A percentile compares a stretch with the other conserved stretches of the same genome.
phyloP scores from a whole-genome alignment of 352 stramenopile species.

The Halophytophthora polymorphica region DNA sequence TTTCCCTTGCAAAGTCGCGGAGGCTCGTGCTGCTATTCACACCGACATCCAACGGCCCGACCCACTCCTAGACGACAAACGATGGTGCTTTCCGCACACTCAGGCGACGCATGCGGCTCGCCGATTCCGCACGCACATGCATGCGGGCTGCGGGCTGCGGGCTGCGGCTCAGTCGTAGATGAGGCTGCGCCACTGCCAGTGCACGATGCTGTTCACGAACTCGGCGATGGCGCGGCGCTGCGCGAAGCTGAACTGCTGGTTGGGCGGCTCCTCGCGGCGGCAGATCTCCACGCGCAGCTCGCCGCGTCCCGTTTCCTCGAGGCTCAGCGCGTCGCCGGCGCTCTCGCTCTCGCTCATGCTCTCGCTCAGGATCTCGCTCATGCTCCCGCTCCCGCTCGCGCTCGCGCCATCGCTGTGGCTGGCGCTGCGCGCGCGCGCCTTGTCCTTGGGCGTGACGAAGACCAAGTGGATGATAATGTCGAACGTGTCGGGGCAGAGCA shows the following conservation, averaged over 20 bases:
- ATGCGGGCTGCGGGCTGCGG: no score
- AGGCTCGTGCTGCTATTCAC: no score
- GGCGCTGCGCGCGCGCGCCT: slow-evolving; percentile 2
- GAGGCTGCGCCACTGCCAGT: slow-evolving; percentile 86
- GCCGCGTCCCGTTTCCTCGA: slow-evolving; percentile 23
- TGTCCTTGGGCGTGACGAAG: slow-evolving; percentile 48
- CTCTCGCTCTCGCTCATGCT: slow-evolving; percentile 14
- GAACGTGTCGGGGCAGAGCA: slow-evolving; percentile 79
- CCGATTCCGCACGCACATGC: no score
- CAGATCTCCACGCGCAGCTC: slow-evolving; percentile 78
- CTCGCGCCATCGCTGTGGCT: slow-evolving; percentile 3
- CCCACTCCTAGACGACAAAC: no score
- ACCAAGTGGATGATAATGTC: slow-evolving; percentile 88
- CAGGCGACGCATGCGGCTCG: no score
- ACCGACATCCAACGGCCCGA: no score
- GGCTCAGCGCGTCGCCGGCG: slow-evolving; percentile 19
- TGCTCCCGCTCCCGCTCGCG: slow-evolving; percentile 15
- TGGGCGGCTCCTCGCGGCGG: slow-evolving; percentile 73
- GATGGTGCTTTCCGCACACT: no score
- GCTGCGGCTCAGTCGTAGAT: slow-evolving; percentile 68
- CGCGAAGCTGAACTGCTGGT: slow-evolving; percentile 75
- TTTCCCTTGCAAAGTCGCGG: no score
- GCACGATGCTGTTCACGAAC: slow-evolving; percentile 86
- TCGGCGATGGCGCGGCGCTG: slow-evolving; percentile 81
- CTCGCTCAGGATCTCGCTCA: slow-evolving; percentile 2